A percentile compares a stretch with the other conserved stretches of the same genome.
Evolutionary conservation across 1,139 yeast species (phyloP).

Genomic region (Wickerhamomyces sp.): DNA sequence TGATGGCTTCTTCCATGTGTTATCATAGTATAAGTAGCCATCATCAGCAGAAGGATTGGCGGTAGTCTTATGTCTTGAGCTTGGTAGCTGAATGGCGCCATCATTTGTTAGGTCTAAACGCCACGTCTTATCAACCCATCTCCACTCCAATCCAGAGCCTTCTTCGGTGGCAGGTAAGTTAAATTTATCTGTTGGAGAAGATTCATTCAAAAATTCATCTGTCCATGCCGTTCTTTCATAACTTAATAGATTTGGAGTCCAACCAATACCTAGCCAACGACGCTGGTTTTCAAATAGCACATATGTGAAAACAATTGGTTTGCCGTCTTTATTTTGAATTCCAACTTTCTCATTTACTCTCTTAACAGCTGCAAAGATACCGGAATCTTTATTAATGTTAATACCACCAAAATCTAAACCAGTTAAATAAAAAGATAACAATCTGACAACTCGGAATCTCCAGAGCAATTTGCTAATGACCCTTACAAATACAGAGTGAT

Average conservation of each 20-base stretch:
- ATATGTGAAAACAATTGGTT: constrained; percentile 83
- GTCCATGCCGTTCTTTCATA: constrained; percentile 97
- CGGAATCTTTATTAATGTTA: constrained; percentile 37
- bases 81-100: constrained; percentile 71
- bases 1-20: constrained; percentile 89
- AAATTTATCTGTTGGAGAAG: constrained; percentile 71
- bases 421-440: constrained; percentile 73
- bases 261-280: constrained; percentile 96
- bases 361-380: constrained; percentile 59
- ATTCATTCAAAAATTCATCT: constrained; percentile 87
- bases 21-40: constrained; percentile 85
- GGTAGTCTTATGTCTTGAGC: constrained; percentile 62
- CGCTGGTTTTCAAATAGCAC: constrained; percentile 95
- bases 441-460: constrained; percentile 71
- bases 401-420: constrained; percentile 77
- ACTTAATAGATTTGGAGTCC: constrained; percentile 88
- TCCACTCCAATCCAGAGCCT: constrained; percentile 73
- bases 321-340: constrained; percentile 35
- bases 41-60: constrained; percentile 78
- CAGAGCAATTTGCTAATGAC: constrained; percentile 79
- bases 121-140: constrained; percentile 95
- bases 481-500: constrained; percentile 81
- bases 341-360: constrained; percentile 30
- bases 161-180: constrained; percentile 72
- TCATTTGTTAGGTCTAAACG: constrained; percentile 83